These are phyloP conservation scores for Blepharisma undulans DNA, from an alignment of 169 alveolate genomes.

Conservation along the genomic window DNA sequence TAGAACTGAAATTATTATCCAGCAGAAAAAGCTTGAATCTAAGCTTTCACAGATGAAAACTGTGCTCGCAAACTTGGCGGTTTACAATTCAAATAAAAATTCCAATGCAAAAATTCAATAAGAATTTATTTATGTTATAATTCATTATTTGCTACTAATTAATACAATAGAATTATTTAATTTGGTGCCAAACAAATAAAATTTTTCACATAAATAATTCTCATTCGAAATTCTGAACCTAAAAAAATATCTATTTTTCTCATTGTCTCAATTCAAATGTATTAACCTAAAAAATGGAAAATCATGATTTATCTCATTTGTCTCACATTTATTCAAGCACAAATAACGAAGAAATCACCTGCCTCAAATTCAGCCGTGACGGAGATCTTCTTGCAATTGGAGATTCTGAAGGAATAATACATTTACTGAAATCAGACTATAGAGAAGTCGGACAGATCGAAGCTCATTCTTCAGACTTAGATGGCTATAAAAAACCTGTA, in stretches of 20 bases:
- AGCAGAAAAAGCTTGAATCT: neutral
- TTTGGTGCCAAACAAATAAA: too few species aligned
- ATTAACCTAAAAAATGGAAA: too few species aligned
- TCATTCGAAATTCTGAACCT: too few species aligned
- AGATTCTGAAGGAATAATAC: neutral
- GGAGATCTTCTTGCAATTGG: neutral
- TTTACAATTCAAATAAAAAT: neutral
- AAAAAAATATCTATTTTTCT: too few species aligned
- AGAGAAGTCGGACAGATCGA: neutral
- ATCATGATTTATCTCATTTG: too few species aligned
- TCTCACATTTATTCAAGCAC: too few species aligned
- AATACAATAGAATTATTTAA: too few species aligned
- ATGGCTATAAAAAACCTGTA: neutral
- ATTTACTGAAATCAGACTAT: neutral
- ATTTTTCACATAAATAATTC: too few species aligned
- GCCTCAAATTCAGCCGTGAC: neutral
- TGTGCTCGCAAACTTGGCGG: neutral
- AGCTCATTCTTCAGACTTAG: neutral
- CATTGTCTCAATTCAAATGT: too few species aligned
- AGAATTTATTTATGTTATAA: neutral
- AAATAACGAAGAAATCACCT: too few species aligned
- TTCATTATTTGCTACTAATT: neutral
- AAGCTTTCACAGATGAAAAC: neutral
- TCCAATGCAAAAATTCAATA: neutral
- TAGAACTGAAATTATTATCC: neutral